These are phyloP conservation scores for Colletotrichum caudatum DNA, from an alignment of 2,329 filamentous ascomycete genomes.

Conservation along the genomic window DNA sequence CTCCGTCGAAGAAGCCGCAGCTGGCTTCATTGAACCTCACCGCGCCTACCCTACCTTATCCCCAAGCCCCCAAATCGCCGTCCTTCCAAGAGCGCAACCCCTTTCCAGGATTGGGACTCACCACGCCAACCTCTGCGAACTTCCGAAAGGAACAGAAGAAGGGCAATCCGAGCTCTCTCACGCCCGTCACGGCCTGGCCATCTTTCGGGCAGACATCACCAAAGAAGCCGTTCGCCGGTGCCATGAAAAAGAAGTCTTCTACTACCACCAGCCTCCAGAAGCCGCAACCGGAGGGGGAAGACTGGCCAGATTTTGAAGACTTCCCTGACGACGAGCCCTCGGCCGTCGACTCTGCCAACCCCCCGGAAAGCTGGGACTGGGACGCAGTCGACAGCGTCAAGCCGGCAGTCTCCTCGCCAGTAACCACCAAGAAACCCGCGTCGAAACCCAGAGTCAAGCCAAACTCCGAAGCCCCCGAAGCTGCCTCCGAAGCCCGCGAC, in stretches of 20 bases:
- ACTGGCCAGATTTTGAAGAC: conserved; percentile 67
- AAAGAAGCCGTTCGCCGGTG: conserved; percentile 10
- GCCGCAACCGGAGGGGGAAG: conserved; percentile 51
- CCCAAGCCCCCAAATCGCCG: conserved; percentile 63
- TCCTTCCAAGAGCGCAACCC: conserved; percentile 67
- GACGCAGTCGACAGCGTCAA: conserved; percentile 54
- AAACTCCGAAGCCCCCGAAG: not conserved
- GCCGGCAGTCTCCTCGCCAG: conserved; percentile 21
- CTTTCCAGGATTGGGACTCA: conserved; percentile 62
- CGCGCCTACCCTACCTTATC: conserved; percentile 53
- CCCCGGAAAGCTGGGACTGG: conserved; percentile 62
- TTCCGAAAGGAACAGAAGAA: conserved; percentile 50
- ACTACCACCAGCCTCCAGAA: conserved; percentile 34
- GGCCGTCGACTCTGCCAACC: conserved; percentile 41
- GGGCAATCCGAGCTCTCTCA: conserved; percentile 51
- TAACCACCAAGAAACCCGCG: conserved; percentile 5
- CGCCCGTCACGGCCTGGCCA: conserved; percentile 62
- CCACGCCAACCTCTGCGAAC: conserved; percentile 54
- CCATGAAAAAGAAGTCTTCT: conserved; percentile 32
- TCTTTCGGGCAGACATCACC: conserved; percentile 46
- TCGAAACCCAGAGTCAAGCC: conserved; percentile 5
- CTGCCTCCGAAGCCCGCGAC: conserved; percentile 43
- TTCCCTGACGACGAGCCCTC: conserved; percentile 48
- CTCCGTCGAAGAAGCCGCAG: conserved; percentile 47
- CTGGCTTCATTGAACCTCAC: conserved; percentile 51